Evolutionary conservation across 2,329 filamentous ascomycete genomes (phyloP).

Genomic region (Trichoderma simmonsii): DNA sequence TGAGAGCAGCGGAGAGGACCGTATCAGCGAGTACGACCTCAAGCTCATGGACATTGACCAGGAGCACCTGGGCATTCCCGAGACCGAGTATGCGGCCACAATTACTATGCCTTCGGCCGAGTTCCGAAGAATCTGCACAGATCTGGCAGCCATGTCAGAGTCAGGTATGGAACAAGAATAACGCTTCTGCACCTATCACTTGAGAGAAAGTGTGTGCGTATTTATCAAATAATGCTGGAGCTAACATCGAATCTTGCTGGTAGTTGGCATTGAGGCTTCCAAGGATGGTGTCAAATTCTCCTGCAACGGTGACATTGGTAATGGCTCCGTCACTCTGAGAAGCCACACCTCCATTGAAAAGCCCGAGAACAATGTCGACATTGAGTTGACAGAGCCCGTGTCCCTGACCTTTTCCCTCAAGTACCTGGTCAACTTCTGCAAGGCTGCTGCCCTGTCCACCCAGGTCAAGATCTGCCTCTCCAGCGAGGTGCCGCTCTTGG

Average conservation of each 20-base stretch:
- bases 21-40: constrained; percentile 97
- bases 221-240: background rate
- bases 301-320: constrained; percentile 92
- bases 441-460: constrained; percentile 79
- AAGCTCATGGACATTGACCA: constrained; percentile 99
- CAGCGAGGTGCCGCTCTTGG: constrained; percentile 91
- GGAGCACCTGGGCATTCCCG: constrained; percentile 96
- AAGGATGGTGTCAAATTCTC: constrained; percentile 98
- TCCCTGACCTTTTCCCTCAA: constrained; percentile 96
- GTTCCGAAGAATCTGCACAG: constrained; percentile 92
- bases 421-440: constrained; percentile 99
- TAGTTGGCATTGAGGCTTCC: constrained; percentile 90
- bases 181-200: background rate
- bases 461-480: constrained; percentile 91
- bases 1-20: constrained; percentile 83
- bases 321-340: constrained; percentile 87
- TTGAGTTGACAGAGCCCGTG: constrained; percentile 89
- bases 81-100: constrained; percentile 95
- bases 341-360: constrained; percentile 88
- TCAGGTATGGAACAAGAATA: constrained; percentile 62
- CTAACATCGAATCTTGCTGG: constrained; percentile 17
- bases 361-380: constrained; percentile 78
- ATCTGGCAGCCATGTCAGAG: constrained; percentile 88
- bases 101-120: constrained; percentile 84
- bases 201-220: background rate